Evolutionary conservation across 495 filamentous ascomycete species (phyloP).

Genomic region (Penicillium paradoxum): DNA sequence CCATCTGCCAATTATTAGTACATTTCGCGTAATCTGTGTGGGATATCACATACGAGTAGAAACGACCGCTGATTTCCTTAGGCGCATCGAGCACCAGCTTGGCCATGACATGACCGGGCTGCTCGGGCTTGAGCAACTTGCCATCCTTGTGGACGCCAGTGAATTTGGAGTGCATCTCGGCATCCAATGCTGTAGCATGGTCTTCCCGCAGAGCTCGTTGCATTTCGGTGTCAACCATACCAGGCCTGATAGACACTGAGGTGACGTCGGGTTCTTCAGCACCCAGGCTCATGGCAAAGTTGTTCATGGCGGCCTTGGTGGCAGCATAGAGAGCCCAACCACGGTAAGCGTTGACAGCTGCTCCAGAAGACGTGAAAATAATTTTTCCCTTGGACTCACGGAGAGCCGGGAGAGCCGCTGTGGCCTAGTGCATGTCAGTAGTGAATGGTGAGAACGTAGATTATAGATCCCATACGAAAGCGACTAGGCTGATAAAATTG

Average conservation of each 20-base stretch:
- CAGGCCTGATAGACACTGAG: slow-evolving; percentile 68
- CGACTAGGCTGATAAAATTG: slow-evolving; percentile 77
- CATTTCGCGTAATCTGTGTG: slow-evolving; percentile 1
- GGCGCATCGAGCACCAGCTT: slow-evolving; percentile 61
- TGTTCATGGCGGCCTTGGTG: slow-evolving; percentile 85
- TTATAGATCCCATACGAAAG: slow-evolving; percentile 55
- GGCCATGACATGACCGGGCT: slow-evolving; percentile 83
- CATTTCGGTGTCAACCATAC: slow-evolving; percentile 92
- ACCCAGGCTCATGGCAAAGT: slow-evolving; percentile 66
- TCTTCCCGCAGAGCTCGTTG: slow-evolving; percentile 73
- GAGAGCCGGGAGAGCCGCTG: slow-evolving; percentile 68
- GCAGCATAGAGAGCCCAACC: slow-evolving; percentile 80
- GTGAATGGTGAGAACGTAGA: neutral
- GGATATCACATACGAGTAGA: slow-evolving; percentile 55
- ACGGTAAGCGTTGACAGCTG: slow-evolving; percentile 59
- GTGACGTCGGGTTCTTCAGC: slow-evolving; percentile 76
- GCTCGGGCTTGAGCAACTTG: slow-evolving; percentile 70
- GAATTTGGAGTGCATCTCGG: slow-evolving; percentile 65
- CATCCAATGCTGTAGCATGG: slow-evolving; percentile 60
- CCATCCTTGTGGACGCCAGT: slow-evolving; percentile 59
- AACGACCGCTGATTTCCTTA: slow-evolving; percentile 66
- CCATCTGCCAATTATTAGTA: slow-evolving; percentile 59
- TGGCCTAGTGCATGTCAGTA: slow-evolving; percentile 47
- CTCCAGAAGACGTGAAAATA: slow-evolving; percentile 72
- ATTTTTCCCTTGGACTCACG: slow-evolving; percentile 64